Evolutionary conservation across 495 filamentous ascomycete species (phyloP), one percentile per base, ranked within the genome.

Genomic region (Neurospora tetraspora): DNA sequence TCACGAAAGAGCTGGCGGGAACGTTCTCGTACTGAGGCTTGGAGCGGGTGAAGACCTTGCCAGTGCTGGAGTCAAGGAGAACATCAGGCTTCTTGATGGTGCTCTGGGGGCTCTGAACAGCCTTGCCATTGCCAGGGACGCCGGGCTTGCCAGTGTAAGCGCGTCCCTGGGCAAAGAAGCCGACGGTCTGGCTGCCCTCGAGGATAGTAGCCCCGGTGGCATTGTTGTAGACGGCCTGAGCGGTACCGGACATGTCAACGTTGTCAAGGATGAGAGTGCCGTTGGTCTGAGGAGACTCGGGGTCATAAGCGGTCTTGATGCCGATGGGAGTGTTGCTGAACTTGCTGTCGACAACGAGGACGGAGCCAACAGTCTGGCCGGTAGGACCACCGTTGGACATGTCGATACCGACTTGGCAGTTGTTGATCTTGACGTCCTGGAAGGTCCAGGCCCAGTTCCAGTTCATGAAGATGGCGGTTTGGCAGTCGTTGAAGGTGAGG

Each of bases 391-490:
- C 87, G 71, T 88, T 89, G 34, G 92, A 88, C 88, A 98, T 93
- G 79, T 96, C 92, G 71, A 97, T 86, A 68, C 92, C 93, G 74
- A 95, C 83, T 12, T 84, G 82, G 81, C 93, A 94, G 82, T 93
- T 91, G 80, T 93, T 91, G 85, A 98, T 92, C 16, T 83, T 86
- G 61, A 97, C 77, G 23, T 89, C 91, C 79, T 96, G 94, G 83
- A 96, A 89, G 71, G 89, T 91, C 92, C 94, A 98, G 10, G 91
- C 88, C 95, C 94, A 97, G 82, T 94, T 91, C 94, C 93, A 97
- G 86, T 95, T 94, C 92, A 94, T 92, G 83, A 88, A 96, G 73
- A 97, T 90, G 70, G 92, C 93, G 31, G 94, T 97, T 77, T 94
- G 86, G 83, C 93, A 96, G 81, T 89, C 88, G 77, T 94, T 96